phyloP scores from a whole-genome alignment of 768 basidiomycete genomes.

The Hebeloma cylindrosporum region DNA sequence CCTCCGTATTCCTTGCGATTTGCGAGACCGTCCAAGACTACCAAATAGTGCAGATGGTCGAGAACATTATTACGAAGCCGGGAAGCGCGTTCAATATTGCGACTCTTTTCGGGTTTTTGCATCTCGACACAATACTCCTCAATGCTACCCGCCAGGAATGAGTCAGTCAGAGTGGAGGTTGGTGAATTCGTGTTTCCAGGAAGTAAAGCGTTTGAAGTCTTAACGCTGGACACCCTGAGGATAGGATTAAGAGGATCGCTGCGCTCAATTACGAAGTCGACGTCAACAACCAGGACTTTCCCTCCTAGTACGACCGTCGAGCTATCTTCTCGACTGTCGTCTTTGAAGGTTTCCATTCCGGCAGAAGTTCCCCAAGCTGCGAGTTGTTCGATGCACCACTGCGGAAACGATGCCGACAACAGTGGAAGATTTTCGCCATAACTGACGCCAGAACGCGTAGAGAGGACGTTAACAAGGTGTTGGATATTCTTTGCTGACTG shows the following conservation, averaged over 20 bases:
- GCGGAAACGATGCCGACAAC: conserved; percentile 40
- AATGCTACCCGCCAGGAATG: conserved; percentile 57
- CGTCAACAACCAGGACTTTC: conserved; percentile 78
- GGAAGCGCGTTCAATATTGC: conserved; percentile 55
- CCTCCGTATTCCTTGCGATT: conserved; percentile 59
- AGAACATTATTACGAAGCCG: conserved; percentile 47
- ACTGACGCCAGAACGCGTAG: conserved; percentile 42
- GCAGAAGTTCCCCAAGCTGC: conserved; percentile 60
- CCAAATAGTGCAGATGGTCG: conserved; percentile 64
- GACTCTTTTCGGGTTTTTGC: conserved; percentile 49
- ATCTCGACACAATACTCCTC: conserved; percentile 60
- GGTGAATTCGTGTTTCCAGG: conserved; percentile 44
- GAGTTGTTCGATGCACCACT: conserved; percentile 61
- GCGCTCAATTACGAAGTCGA: conserved; percentile 57
- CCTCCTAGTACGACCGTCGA: conserved; percentile 66
- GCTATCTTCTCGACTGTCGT: conserved; percentile 50
- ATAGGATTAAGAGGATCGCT: conserved; percentile 35
- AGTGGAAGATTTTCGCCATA: conserved; percentile 70
- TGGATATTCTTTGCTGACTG: conserved; percentile 58
- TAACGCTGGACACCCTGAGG: conserved; percentile 55
- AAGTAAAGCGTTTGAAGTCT: conserved; percentile 70
- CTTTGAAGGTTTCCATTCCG: conserved; percentile 77
- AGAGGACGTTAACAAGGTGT: conserved; percentile 47
- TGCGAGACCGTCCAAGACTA: conserved; percentile 71
- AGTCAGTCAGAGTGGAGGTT: conserved; percentile 59